A percentile compares a stretch with the other conserved stretches of the same genome.
phyloP scores from a whole-genome alignment of 2,329 filamentous ascomycete genomes.

The Fusarium metavorans region DNA sequence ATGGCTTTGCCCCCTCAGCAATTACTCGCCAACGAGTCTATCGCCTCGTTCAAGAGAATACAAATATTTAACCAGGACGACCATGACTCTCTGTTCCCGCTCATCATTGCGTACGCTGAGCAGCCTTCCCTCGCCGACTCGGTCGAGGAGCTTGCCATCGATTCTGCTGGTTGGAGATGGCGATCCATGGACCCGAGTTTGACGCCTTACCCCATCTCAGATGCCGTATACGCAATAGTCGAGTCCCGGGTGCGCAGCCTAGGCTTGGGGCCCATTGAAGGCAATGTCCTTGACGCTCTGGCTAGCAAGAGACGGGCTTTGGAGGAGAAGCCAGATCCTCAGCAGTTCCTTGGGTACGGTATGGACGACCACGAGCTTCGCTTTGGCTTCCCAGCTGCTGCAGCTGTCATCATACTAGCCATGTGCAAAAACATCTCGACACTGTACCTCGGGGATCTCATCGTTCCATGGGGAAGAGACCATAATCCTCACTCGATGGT shows the following conservation, averaged over 20 bases:
- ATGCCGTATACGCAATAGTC: background rate
- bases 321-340: background rate
- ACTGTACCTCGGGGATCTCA: background rate
- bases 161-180: background rate
- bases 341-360: background rate
- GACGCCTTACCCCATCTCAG: background rate
- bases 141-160: background rate
- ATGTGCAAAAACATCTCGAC: conserved; percentile 1
- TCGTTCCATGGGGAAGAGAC: background rate
- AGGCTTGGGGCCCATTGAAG: background rate
- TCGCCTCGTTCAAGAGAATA: background rate
- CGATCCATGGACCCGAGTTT: background rate
- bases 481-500: background rate
- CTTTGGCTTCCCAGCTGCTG: background rate
- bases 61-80: background rate
- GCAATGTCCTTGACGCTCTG: background rate
- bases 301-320: background rate
- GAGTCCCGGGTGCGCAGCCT: background rate
- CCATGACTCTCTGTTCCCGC: background rate
- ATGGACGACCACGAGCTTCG: background rate
- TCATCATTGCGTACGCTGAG: background rate
- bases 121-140: background rate
- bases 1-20: background rate
- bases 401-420: background rate
- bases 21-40: background rate